Evolutionary conservation across 108 stramenopile species (phyloP).

Genomic region (Nitzschia sp.): DNA sequence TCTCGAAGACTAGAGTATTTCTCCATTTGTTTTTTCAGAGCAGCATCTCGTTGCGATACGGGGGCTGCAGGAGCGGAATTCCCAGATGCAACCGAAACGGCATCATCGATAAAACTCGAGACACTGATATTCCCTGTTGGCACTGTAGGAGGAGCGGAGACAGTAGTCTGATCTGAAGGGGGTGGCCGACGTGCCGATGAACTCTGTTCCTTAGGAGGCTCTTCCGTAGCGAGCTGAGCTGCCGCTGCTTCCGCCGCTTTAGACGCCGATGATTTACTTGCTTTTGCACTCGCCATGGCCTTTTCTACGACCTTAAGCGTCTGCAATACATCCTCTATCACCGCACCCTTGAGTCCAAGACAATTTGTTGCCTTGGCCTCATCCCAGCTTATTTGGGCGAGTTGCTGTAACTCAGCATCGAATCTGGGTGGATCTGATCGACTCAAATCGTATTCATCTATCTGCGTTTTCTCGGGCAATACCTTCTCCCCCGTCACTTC

Average conservation of each 20-base stretch:
- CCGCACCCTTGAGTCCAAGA: slow-evolving; percentile 45
- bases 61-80: slow-evolving; percentile 1
- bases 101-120: not conserved
- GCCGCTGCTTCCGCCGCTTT: not conserved
- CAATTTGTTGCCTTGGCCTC: slow-evolving; percentile 18
- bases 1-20: slow-evolving; percentile 25
- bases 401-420: slow-evolving; percentile 17
- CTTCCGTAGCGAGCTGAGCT: not conserved
- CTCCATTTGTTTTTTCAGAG: slow-evolving; percentile 11
- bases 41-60: not conserved
- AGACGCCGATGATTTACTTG: not conserved
- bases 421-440: slow-evolving; percentile 10
- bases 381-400: slow-evolving; percentile 15
- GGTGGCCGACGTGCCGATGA: not conserved
- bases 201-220: slow-evolving; percentile 1
- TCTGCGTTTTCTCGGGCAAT: slow-evolving; percentile 49
- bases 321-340: slow-evolving; percentile 6
- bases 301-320: slow-evolving; percentile 2
- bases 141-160: not conserved
- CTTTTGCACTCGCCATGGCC: not conserved
- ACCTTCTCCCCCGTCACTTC: slow-evolving; percentile 17
- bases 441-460: slow-evolving; percentile 50
- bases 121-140: not conserved
- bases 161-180: not conserved
- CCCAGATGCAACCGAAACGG: not conserved